phyloP scores from a whole-genome alignment of 805 yeast genomes.

The Ogataea saltuana region DNA sequence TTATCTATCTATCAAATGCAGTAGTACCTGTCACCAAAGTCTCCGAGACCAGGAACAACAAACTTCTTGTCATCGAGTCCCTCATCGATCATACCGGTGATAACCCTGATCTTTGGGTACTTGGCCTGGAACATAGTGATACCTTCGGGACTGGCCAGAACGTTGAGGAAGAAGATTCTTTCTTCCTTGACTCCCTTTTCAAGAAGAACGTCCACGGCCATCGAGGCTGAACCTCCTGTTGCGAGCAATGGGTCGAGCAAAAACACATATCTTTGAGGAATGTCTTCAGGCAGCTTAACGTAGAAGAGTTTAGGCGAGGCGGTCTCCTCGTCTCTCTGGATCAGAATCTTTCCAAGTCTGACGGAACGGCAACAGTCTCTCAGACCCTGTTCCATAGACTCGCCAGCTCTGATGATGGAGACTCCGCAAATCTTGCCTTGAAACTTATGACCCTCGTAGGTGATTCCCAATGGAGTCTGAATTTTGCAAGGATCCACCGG shows the following conservation, averaged over 20 bases:
- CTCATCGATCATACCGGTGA: slow-evolving; percentile 92
- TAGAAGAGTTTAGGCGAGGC: slow-evolving; percentile 89
- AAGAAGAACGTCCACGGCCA: slow-evolving; percentile 92
- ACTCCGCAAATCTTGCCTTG: slow-evolving; percentile 97
- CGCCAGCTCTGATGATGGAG: slow-evolving; percentile 97
- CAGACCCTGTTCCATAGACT: slow-evolving; percentile 97
- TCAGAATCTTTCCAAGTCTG: slow-evolving; percentile 92
- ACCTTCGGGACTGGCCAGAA: slow-evolving; percentile 95
- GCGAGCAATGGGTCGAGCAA: slow-evolving; percentile 97
- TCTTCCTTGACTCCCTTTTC: slow-evolving; percentile 86
- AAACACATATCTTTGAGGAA: slow-evolving; percentile 83
- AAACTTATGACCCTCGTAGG: slow-evolving; percentile 75
- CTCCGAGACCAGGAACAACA: slow-evolving; percentile 94
- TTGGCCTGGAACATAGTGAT: slow-evolving; percentile 70
- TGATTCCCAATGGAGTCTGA: slow-evolving; percentile 73
- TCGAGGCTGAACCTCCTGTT: slow-evolving; percentile 96
- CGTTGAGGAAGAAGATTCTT: slow-evolving; percentile 84
- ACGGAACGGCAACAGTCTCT: slow-evolving; percentile 97
- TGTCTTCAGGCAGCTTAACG: slow-evolving; percentile 93
- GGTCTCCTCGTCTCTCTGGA: slow-evolving; percentile 98
- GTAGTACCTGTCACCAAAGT: slow-evolving; percentile 97
- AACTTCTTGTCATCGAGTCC: slow-evolving; percentile 82
- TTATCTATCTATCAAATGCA: too few species aligned
- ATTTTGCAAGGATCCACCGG: slow-evolving; percentile 77
- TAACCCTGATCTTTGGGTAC: slow-evolving; percentile 83